Evolutionary conservation across 2,329 filamentous ascomycete species (phyloP).

Genomic region (Lanzia echinophila): DNA sequence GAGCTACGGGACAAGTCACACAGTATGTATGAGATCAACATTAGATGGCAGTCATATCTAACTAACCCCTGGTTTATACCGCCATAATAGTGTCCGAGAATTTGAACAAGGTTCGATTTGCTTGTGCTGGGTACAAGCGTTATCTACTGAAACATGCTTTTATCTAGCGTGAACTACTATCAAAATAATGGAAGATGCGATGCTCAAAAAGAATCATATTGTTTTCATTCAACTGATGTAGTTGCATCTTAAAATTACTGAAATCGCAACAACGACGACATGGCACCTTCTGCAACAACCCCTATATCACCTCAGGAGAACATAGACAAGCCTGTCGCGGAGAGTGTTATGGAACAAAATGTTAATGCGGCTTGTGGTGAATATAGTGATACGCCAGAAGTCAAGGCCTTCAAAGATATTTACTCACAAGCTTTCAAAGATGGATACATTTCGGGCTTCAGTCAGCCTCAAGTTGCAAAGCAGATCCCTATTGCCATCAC

Average conservation of each 20-base stretch:
- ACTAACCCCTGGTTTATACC: too few relatives aligned
- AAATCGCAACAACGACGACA: slow-evolving; percentile 7
- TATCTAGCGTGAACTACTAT: too few relatives aligned
- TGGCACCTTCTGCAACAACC: slow-evolving; percentile 28
- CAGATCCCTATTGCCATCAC: slow-evolving; percentile 40
- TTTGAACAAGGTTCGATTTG: too few relatives aligned
- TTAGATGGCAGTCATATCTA: too few relatives aligned
- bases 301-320: slow-evolving; percentile 18
- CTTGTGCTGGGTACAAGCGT: too few relatives aligned
- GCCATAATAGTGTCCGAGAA: too few relatives aligned
- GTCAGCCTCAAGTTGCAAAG: slow-evolving; percentile 5
- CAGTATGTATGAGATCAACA: too few relatives aligned
- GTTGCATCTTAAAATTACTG: slow-evolving; percentile 11
- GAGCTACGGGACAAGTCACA: too few relatives aligned
- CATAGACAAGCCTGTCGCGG: neutral
- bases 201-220: too few relatives aligned
- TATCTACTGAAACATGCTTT: too few relatives aligned
- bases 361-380: neutral
- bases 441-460: slow-evolving; percentile 9
- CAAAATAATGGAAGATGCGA: too few relatives aligned
- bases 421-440: slow-evolving; percentile 9
- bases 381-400: neutral
- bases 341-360: neutral
- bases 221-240: too few relatives aligned
- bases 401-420: slow-evolving; percentile 5